phyloP scores from a whole-genome alignment of 257 asterid species.

The Knoxia roxburghii region DNA sequence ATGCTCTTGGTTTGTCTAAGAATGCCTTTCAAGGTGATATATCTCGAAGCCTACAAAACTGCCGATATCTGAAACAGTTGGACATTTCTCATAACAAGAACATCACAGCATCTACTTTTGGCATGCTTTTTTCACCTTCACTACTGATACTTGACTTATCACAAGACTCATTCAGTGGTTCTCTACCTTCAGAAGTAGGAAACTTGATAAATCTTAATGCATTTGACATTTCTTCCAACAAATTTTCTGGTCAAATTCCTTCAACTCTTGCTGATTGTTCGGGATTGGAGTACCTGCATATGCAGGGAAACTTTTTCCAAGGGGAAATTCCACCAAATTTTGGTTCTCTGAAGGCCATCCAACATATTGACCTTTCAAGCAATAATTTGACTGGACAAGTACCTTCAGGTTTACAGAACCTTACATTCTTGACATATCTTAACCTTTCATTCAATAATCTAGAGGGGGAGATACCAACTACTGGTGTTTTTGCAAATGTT shows the following conservation, averaged over 20 bases:
- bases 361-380: conserved; percentile 19
- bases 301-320: conserved; percentile 20
- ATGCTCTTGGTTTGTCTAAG: not conserved
- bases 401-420: conserved; percentile 21
- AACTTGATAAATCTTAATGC: conserved; percentile 4
- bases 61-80: conserved; percentile 10
- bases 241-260: conserved; percentile 23
- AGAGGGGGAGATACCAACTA: conserved; percentile 25
- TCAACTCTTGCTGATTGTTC: conserved; percentile 16
- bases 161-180: conserved; percentile 16
- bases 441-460: conserved; percentile 33
- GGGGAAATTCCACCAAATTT: conserved; percentile 21
- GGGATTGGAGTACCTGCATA: conserved; percentile 10
- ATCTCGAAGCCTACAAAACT: conserved; percentile 14
- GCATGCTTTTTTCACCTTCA: conserved; percentile 10
- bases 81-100: conserved; percentile 26
- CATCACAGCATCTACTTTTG: conserved; percentile 15
- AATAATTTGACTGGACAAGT: conserved; percentile 31
- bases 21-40: conserved; percentile 21
- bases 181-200: conserved; percentile 25
- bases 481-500: conserved; percentile 20
- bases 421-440: conserved; percentile 14
- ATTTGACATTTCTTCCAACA: conserved; percentile 26
- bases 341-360: conserved; percentile 17
- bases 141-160: conserved; percentile 16